A percentile compares a stretch with the other conserved stretches of the same genome.
Conservation (phyloP, 2,329 filamentous ascomycete genomes). For the Orbilia oligospora region DNA sequence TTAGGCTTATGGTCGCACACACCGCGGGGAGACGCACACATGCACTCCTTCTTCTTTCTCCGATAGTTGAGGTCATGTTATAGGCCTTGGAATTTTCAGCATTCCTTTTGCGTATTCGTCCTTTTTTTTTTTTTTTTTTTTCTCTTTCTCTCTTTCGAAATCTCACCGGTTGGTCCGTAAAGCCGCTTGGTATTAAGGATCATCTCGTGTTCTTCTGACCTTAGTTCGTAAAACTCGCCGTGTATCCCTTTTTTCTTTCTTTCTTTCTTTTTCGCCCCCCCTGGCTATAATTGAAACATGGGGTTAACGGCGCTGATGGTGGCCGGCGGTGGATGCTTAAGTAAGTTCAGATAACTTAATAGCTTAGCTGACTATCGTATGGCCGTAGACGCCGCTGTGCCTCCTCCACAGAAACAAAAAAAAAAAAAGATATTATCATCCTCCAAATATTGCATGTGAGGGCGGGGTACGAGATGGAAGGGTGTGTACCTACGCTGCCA, state of each 20-base stretch:
- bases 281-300: slow-evolving; percentile 19
- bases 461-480: slow-evolving; percentile 8
- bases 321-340: slow-evolving; percentile 19
- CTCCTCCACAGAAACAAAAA: too few relatives aligned
- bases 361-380: not conserved
- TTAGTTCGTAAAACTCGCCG: slow-evolving; percentile 35
- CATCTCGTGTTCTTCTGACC: slow-evolving; percentile 40
- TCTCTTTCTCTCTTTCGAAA: not conserved
- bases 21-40: not conserved
- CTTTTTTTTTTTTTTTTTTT: not conserved
- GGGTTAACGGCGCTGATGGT: not conserved
- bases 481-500: not conserved
- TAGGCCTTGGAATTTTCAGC: not conserved
- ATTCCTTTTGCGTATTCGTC: slow-evolving; percentile 22
- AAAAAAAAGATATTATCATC: slow-evolving; percentile 24
- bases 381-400: slow-evolving; percentile 23
- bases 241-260: not conserved
- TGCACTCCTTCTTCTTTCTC: slow-evolving; percentile 26
- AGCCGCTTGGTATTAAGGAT: slow-evolving; percentile 15
- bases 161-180: not conserved
- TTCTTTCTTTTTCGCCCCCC: not conserved
- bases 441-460: slow-evolving; percentile 53
- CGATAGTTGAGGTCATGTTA: slow-evolving; percentile 25
- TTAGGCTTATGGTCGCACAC: slow-evolving; percentile 15
- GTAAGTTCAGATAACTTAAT: slow-evolving; percentile 24